Conservation (phyloP, 2,329 filamentous ascomycete genomes). For the Scedosporium minutisporum region DNA sequence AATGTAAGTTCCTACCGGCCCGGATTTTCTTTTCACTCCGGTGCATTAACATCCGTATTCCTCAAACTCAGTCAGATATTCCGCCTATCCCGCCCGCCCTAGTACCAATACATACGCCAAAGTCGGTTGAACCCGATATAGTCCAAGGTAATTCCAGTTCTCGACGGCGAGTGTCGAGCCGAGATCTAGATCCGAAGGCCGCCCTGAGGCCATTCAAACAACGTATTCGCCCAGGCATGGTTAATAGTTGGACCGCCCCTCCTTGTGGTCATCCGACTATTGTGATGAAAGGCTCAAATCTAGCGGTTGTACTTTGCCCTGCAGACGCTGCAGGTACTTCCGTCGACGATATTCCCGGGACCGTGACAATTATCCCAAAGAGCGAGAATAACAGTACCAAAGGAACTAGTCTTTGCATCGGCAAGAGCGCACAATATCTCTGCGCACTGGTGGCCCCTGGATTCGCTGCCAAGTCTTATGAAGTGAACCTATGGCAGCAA, state of each 20-base stretch:
- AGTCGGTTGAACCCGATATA: background rate
- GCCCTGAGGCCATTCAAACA: constrained; percentile 23
- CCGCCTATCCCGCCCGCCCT: background rate
- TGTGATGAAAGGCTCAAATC: background rate
- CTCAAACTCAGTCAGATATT: background rate
- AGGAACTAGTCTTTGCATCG: background rate
- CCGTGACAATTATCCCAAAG: background rate
- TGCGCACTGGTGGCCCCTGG: constrained; percentile 27
- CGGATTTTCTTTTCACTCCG: background rate
- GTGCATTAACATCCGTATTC: background rate
- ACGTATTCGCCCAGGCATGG: constrained; percentile 32
- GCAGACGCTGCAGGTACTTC: background rate
- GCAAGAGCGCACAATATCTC: constrained; percentile 17
- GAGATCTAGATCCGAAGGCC: constrained; percentile 17
- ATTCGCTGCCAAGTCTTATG: constrained; percentile 25
- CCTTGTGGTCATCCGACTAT: constrained; percentile 5
- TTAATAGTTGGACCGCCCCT: constrained; percentile 20
- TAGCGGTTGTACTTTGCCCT: background rate
- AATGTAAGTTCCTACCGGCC: background rate
- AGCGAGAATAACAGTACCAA: no score
- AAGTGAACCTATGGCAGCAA: constrained; percentile 29
- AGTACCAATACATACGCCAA: no score
- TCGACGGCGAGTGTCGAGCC: constrained; percentile 16
- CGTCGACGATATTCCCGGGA: background rate
- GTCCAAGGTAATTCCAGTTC: background rate